A percentile compares a stretch with the other conserved stretches of the same genome.
phyloP scores from a whole-genome alignment of 805 yeast genomes.

The Wickerhamomyces chambardii region DNA sequence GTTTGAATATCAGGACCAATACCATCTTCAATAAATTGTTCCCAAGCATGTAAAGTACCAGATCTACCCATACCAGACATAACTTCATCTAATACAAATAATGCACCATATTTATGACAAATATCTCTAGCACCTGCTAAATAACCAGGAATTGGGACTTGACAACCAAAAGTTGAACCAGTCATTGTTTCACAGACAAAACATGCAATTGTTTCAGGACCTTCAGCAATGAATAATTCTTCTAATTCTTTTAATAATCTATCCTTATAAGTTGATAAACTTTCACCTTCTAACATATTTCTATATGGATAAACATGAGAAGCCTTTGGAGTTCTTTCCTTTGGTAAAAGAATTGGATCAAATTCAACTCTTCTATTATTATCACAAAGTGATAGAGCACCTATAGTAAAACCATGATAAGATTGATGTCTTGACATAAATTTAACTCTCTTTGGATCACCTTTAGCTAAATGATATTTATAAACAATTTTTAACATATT shows the following conservation, averaged over 20 bases:
- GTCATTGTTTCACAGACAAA: conserved; percentile 36
- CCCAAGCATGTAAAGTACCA: conserved; percentile 40
- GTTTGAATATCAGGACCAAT: conserved; percentile 37
- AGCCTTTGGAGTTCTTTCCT: conserved; percentile 16
- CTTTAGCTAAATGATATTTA: conserved; percentile 34
- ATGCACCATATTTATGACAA: conserved; percentile 42
- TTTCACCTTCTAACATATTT: conserved; percentile 19
- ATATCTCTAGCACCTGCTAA: conserved; percentile 34
- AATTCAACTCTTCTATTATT: conserved; percentile 27
- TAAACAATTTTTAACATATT: conserved; percentile 51
- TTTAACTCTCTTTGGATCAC: conserved; percentile 30
- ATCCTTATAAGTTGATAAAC: conserved; percentile 29
- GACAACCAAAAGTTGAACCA: conserved; percentile 37
- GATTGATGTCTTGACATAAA: conserved; percentile 35
- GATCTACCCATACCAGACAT: conserved; percentile 51
- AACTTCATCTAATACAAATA: conserved; percentile 44
- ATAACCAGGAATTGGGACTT: conserved; percentile 36
- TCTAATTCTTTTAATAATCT: conserved; percentile 32
- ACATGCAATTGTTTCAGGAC: conserved; percentile 33
- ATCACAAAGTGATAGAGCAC: conserved; percentile 33
- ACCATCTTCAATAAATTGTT: conserved; percentile 26
- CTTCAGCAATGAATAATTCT: conserved; percentile 29
- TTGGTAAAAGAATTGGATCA: conserved; percentile 18
- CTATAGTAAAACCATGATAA: conserved; percentile 41
- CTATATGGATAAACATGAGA: conserved; percentile 21